Percentiles rank a stretch among this genome's conserved stretches.
These are phyloP conservation scores for Rhinocladiella mackenziei DNA, from an alignment of 2,329 filamentous ascomycete genomes.

Conservation along the genomic window DNA sequence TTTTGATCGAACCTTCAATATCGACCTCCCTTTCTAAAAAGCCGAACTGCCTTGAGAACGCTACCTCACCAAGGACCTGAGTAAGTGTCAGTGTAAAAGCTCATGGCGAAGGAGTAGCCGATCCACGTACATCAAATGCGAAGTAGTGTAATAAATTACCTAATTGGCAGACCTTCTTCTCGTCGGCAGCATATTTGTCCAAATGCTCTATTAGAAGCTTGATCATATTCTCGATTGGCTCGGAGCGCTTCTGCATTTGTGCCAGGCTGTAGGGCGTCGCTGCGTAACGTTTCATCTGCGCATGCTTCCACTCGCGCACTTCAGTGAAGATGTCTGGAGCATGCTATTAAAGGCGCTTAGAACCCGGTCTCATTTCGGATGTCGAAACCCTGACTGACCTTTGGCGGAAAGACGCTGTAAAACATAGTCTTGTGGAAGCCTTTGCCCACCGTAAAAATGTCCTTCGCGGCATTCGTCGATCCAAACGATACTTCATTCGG, in stretches of 20 bases:
- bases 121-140: constrained; percentile 41
- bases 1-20: constrained; percentile 50
- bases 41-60: constrained; percentile 45
- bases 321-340: constrained; percentile 55
- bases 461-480: constrained; percentile 45
- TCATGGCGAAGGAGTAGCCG: neutral
- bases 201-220: constrained; percentile 46
- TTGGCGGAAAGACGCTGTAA: constrained; percentile 53
- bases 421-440: constrained; percentile 53
- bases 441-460: constrained; percentile 49
- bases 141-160: constrained; percentile 40
- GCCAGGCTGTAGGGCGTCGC: constrained; percentile 31
- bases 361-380: neutral
- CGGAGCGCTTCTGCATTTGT: constrained; percentile 29
- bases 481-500: constrained; percentile 48
- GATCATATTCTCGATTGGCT: constrained; percentile 36
- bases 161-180: constrained; percentile 42
- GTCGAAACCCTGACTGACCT: constrained; percentile 41
- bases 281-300: constrained; percentile 50
- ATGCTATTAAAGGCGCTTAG: neutral
- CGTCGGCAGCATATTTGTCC: constrained; percentile 36
- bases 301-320: constrained; percentile 51
- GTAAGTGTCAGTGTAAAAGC: constrained; percentile 1
- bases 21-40: constrained; percentile 51
- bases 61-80: constrained; percentile 35